Percentiles rank a stretch among this genome's conserved stretches.
These are phyloP conservation scores for Saccharomyces hybrid DNA, from an alignment of 1,139 yeast genomes.

Conservation along the genomic window DNA sequence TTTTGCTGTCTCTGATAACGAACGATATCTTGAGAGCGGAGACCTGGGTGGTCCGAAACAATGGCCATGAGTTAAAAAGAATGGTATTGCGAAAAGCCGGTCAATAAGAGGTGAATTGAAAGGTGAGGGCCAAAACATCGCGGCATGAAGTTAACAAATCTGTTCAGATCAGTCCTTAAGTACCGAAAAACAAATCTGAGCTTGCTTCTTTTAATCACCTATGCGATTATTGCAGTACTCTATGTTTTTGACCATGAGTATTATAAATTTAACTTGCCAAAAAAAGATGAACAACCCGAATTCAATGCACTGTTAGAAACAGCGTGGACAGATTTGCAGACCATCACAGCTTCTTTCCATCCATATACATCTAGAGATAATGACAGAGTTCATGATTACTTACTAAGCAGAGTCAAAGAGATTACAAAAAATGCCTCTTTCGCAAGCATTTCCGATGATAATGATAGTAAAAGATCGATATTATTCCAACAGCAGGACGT, in stretches of 20 bases:
- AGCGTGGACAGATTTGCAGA: slow-evolving; percentile 65
- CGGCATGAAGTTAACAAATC: slow-evolving; percentile 3
- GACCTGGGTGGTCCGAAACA: too few species aligned
- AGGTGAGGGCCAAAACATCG: not conserved
- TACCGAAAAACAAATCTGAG: slow-evolving; percentile 28
- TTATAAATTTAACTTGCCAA: slow-evolving; percentile 16
- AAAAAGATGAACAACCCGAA: slow-evolving; percentile 21
- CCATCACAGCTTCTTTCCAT: slow-evolving; percentile 57
- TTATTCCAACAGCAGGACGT: slow-evolving; percentile 43
- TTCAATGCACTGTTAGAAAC: slow-evolving; percentile 35
- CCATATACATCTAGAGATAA: slow-evolving; percentile 74
- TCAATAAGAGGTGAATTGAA: not conserved
- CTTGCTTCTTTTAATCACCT: slow-evolving; percentile 19
- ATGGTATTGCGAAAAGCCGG: not conserved
- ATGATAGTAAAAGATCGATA: slow-evolving; percentile 42
- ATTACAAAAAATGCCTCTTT: slow-evolving; percentile 22
- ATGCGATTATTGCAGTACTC: slow-evolving; percentile 12
- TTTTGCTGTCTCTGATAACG: too few species aligned
- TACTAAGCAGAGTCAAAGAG: slow-evolving; percentile 39
- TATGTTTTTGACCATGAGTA: slow-evolving; percentile 15
- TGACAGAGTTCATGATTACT: slow-evolving; percentile 65
- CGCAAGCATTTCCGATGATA: slow-evolving; percentile 40
- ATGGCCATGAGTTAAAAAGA: not conserved
- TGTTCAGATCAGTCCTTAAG: slow-evolving; percentile 17
- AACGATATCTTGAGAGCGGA: too few species aligned